A percentile compares a stretch with the other conserved stretches of the same genome.
Conservation (phyloP, 768 basidiomycete species). For the Roridomyces roridus region DNA sequence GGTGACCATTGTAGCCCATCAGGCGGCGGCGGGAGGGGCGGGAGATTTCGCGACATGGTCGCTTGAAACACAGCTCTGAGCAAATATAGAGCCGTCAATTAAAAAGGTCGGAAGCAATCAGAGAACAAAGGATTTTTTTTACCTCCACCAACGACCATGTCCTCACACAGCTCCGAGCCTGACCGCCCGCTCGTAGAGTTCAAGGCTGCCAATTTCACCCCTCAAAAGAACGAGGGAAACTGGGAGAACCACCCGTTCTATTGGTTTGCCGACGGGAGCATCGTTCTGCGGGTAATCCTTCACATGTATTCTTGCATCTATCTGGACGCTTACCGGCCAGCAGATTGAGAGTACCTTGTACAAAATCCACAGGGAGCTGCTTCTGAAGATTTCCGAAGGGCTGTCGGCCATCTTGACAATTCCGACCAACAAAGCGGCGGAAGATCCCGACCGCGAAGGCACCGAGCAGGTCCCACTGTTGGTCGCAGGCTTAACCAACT, state of each 20-base stretch:
- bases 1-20: background rate
- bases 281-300: background rate
- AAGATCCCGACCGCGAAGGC: background rate
- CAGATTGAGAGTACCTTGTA: background rate
- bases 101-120: background rate
- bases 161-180: background rate
- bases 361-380: background rate
- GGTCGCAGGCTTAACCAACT: no score
- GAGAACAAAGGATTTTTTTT: background rate
- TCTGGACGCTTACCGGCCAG: background rate
- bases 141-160: background rate
- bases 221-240: background rate
- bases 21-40: background rate
- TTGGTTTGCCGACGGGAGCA: background rate
- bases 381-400: background rate
- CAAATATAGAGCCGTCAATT: no score
- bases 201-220: background rate
- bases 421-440: background rate
- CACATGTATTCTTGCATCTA: background rate
- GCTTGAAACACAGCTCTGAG: background rate
- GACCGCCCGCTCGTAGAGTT: no score
- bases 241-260: background rate
- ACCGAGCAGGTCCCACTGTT: background rate
- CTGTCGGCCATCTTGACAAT: background rate
- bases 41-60: constrained; percentile 3